Percentiles rank a stretch among this genome's conserved stretches.
phyloP scores from a whole-genome alignment of 2,329 filamentous ascomycete species.

The Aaosphaeria pasadenensis region DNA sequence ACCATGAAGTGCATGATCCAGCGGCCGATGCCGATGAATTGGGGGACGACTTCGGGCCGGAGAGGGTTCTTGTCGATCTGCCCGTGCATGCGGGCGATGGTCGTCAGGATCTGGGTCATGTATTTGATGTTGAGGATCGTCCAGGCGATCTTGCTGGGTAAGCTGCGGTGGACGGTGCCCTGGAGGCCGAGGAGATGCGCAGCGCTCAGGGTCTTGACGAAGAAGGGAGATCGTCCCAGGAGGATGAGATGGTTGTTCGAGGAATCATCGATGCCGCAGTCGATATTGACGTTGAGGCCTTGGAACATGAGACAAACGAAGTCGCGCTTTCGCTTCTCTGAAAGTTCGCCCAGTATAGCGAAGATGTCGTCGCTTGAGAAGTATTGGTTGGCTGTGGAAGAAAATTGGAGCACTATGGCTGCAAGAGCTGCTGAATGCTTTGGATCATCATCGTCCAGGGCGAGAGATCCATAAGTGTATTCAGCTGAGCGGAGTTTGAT shows the following conservation, averaged over 20 bases:
- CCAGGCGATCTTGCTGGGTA: constrained; percentile 73
- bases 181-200: constrained; percentile 69
- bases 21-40: constrained; percentile 64
- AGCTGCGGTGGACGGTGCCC: constrained; percentile 46
- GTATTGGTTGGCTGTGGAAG: constrained; percentile 43
- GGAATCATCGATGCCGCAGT: constrained; percentile 71
- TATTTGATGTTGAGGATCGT: constrained; percentile 72
- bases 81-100: constrained; percentile 44
- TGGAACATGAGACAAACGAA: constrained; percentile 66
- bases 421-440: constrained; percentile 39
- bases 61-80: constrained; percentile 48
- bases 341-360: constrained; percentile 32
- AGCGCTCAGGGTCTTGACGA: constrained; percentile 75
- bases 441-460: constrained; percentile 24
- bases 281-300: constrained; percentile 54
- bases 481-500: constrained; percentile 43
- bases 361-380: constrained; percentile 50
- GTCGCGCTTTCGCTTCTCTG: constrained; percentile 23
- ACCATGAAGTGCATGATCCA: constrained; percentile 71
- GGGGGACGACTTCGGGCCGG: constrained; percentile 33
- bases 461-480: constrained; percentile 33
- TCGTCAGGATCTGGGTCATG: constrained; percentile 61
- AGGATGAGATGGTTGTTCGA: constrained; percentile 46
- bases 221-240: constrained; percentile 56
- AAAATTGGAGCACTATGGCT: constrained; percentile 41